Base-by-base conservation (phyloP, 768 basidiomycete genomes). In the Rhodotorula toruloides region DNA sequence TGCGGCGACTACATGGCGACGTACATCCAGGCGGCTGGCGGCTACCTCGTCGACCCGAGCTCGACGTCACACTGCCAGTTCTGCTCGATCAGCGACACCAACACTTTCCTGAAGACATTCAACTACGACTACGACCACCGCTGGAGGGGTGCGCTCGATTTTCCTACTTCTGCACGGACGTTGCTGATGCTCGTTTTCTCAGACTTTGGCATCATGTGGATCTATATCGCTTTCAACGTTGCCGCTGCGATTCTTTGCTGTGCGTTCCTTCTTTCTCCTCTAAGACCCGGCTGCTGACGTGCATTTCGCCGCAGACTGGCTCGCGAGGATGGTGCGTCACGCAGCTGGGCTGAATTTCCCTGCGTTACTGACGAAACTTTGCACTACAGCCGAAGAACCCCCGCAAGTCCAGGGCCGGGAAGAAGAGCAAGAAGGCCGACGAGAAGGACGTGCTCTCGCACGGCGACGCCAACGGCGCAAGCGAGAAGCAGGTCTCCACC, bases 61-160 rank as follows among this genome's bases (percentile, higher is more conserved):
- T 40, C 56, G 29, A 61, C 49, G 3, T 34, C 9, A 21, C 19
- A 19, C 22, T 39, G 53, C 52, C 22, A 42, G 42, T 44, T 46
- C 48, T 57, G 69, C 54, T 9, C 36, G 63, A 83, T 74, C 0
- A 84, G 34, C 44, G 56, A 64, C 32, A 32, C 48, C 19, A 64
- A 59, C 46, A 62, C 42, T 2, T 73, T 56, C 62, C 61, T 66
- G 31, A 27, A 29, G 31, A 63, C 61, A 29, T 10, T 34, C 31
- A n/a, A n/a, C 9, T 70, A 67, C 37, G 62, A 67, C 56, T 42
- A 69, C 32, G 68, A 58, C 55, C 47, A 69, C 31, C 37, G 53
- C 32, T 58, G 61, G 25, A 52, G 71, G 32, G 58, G 58, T n/a
- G 63, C 58, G 53, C 9, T 27, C 10, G n/a, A 13, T 21, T 6